These are phyloP conservation scores for Leptographium lundbergii DNA, from an alignment of 2,329 filamentous ascomycete genomes.

Conservation along the genomic window DNA sequence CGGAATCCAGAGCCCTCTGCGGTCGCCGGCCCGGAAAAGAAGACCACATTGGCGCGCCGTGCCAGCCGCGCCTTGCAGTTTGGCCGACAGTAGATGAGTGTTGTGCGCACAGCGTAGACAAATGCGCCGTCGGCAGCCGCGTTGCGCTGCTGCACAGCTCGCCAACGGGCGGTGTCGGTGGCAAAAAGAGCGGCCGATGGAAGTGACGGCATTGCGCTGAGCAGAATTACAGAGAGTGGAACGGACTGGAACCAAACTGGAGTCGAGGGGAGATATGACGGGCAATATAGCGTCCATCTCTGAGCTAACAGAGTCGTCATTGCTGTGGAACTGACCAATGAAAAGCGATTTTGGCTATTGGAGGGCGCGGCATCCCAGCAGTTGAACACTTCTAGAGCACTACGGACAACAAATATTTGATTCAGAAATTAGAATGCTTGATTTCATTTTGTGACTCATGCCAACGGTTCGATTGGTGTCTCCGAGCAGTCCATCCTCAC, in stretches of 20 bases:
- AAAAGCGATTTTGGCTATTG: no score
- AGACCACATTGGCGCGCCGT: slow-evolving; percentile 45
- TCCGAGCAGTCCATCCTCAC: no score
- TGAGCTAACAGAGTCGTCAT: neutral
- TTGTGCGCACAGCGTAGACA: slow-evolving; percentile 30
- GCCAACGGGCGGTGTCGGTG: slow-evolving; percentile 21
- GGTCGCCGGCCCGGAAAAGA: slow-evolving; percentile 31
- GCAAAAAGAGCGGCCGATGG: neutral
- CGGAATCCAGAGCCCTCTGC: slow-evolving; percentile 38
- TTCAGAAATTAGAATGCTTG: no score
- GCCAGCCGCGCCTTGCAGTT: slow-evolving; percentile 48
- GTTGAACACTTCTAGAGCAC: no score
- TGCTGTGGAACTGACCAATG: neutral
- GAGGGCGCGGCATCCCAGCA: no score
- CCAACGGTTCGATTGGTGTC: no score
- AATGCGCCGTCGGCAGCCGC: slow-evolving; percentile 25
- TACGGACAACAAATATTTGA: no score
- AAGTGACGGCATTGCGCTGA: neutral
- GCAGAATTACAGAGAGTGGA: neutral
- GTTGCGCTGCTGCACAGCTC: slow-evolving; percentile 22
- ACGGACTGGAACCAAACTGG: neutral
- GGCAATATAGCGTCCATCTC: no score
- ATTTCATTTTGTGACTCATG: no score
- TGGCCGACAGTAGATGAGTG: slow-evolving; percentile 46
- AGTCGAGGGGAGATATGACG: neutral